Evolutionary conservation across 2,329 filamentous ascomycete species (phyloP).

Genomic region (Tolypocladium sp.): DNA sequence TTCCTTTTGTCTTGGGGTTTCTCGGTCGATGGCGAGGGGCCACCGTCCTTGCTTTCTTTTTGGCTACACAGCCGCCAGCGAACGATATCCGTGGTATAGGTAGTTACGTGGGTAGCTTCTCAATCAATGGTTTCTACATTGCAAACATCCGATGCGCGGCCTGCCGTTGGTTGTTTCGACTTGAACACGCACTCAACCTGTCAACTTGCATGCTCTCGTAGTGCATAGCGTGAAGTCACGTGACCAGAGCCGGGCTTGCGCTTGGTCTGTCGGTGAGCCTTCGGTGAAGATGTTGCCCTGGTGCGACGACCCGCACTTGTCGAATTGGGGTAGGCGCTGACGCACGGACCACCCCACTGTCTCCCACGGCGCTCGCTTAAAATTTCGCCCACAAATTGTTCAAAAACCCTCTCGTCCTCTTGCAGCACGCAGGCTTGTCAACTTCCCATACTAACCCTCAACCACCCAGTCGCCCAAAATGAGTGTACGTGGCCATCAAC

Average conservation of each 20-base stretch:
- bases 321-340: constrained; percentile 3
- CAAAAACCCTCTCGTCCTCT: constrained; percentile 14
- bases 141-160: not conserved
- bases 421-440: constrained; percentile 21
- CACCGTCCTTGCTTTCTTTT: constrained; percentile 9
- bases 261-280: not conserved
- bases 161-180: not conserved
- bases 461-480: constrained; percentile 28
- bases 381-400: constrained; percentile 28
- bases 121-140: not conserved
- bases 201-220: not conserved
- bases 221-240: not conserved
- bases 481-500: constrained; percentile 25
- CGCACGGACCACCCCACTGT: constrained; percentile 15
- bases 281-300: constrained; percentile 8
- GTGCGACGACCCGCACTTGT: not conserved
- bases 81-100: constrained; percentile 14
- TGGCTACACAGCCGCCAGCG: constrained; percentile 18
- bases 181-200: no score
- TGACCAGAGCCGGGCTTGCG: not conserved
- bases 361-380: constrained; percentile 24
- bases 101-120: constrained; percentile 2
- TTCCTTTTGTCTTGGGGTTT: constrained; percentile 11
- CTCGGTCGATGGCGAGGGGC: not conserved
- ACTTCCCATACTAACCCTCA: constrained; percentile 26